Evolutionary conservation across 495 filamentous ascomycete genomes (phyloP), one percentile per base, ranked within the genome.

Genomic region (Xeromyces bisporus): DNA sequence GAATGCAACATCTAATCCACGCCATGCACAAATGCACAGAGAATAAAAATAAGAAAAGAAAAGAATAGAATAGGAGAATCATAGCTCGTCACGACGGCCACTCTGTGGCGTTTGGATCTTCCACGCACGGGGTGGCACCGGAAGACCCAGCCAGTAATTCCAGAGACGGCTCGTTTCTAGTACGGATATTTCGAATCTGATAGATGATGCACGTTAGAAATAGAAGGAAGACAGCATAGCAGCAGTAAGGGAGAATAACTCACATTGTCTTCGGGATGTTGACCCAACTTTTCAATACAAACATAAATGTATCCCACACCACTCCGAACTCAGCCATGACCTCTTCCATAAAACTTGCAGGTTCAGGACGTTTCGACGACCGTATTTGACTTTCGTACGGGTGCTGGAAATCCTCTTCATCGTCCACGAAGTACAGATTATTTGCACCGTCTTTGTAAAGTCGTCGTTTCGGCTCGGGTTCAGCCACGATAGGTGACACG

Each of bases 121-220:
- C 80, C 81, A 92, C 7, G 52, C 57, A 38, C 81, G 62, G 3
- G 76, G 75, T 27, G 56, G 56, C 11, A 86, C 70, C 6, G 82
- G 77, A 33, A 82, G 48, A 16, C 85, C 85, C n/a, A 92, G 55
- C 58, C 74, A 93, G 44, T 60, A 80, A 29, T 76, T 65, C 71
- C 74, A 87, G 11, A 79, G 38, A 24, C 85, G 66, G 27, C 47
- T 47, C 3, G 66, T 26, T 48, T 92, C 83, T 0, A 64, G 43
- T 2, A 69, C 37, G 7, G 61, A 15, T 29, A 93, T 77, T 16
- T 68, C 48, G 37, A 58, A 70, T 7, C 79, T 86, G 32, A 4
- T 32, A 7, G 28, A 12, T 33, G 15, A 27, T 32, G 18, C 35
- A 33, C 31, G 20, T 8, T 26, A 32, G 29, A n/a, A 18, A 18